Percentiles rank a stretch among this genome's conserved stretches.
phyloP scores from a whole-genome alignment of 2,329 filamentous ascomycete genomes.

The Drechslerella dactyloides region DNA sequence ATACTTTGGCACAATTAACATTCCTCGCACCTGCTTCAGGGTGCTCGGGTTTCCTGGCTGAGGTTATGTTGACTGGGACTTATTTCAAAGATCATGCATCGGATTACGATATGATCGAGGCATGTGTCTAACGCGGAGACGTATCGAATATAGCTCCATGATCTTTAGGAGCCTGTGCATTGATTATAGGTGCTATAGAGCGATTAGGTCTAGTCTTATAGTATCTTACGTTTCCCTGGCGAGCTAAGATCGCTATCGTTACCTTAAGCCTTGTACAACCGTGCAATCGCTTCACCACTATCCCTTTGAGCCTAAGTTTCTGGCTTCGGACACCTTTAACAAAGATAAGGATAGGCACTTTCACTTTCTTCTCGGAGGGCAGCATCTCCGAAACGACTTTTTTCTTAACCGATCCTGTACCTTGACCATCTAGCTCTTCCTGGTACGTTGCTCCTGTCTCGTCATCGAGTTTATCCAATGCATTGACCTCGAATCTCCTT shows the following conservation, averaged over 20 bases:
- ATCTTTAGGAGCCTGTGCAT: neutral
- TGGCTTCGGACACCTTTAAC: no score
- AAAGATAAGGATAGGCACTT: no score
- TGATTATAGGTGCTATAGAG: neutral
- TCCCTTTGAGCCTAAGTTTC: no score
- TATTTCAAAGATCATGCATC: no score
- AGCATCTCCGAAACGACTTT: no score
- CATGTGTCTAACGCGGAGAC: neutral
- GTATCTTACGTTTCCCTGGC: neutral
- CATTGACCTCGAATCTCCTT: slow-evolving; percentile 3
- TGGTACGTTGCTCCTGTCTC: neutral
- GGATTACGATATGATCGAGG: no score
- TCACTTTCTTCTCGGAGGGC: no score
- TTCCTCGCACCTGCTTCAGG: slow-evolving; percentile 32
- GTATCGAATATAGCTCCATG: no score
- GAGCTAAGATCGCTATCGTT: neutral
- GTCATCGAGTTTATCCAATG: slow-evolving; percentile 14
- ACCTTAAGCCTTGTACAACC: neutral
- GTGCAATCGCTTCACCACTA: neutral
- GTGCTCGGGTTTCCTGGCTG: slow-evolving; percentile 38
- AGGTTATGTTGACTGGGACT: slow-evolving; percentile 4
- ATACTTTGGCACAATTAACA: slow-evolving; percentile 12
- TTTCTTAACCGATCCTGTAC: no score
- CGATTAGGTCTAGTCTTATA: no score
- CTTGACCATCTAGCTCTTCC: neutral